phyloP scores from a whole-genome alignment of 768 basidiomycete species.

The Boletus sp. region DNA sequence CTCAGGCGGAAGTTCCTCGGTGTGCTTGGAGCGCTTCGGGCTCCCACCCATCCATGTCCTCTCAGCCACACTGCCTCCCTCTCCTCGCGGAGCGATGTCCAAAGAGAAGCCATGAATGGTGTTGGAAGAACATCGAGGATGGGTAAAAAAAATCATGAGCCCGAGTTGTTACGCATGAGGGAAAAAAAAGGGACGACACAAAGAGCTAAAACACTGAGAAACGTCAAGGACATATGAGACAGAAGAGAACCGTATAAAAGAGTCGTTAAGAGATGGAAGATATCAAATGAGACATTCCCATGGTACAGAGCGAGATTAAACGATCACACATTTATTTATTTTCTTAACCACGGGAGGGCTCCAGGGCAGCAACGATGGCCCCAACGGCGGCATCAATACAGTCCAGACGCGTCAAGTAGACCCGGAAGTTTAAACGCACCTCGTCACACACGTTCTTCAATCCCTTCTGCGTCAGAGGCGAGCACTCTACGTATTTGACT shows the following conservation, averaged over 20 bases:
- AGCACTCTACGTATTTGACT: no score
- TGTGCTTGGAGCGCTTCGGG: no score
- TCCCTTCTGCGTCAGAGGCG: no score
- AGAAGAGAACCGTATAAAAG: slow-evolving; percentile 25
- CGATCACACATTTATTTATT: slow-evolving; percentile 77
- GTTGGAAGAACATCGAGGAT: slow-evolving; percentile 18
- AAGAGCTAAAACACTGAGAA: background rate
- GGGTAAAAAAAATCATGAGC: slow-evolving; percentile 26
- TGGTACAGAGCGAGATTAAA: slow-evolving; percentile 49
- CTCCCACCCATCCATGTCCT: no score
- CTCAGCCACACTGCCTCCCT: no score
- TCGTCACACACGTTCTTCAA: no score
- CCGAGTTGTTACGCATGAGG: slow-evolving; percentile 17
- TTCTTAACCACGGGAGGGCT: slow-evolving; percentile 92
- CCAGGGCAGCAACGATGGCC: slow-evolving; percentile 98
- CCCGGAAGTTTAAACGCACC: no score
- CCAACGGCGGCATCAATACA: no score
- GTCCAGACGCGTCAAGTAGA: no score
- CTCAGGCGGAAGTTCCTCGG: background rate
- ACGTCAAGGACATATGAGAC: slow-evolving; percentile 23
- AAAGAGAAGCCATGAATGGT: slow-evolving; percentile 18
- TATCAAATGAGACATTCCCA: slow-evolving; percentile 28
- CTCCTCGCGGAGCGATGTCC: no score
- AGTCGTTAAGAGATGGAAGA: slow-evolving; percentile 31
- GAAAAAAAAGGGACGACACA: slow-evolving; percentile 16